Evolutionary conservation across 148 eudicot species (phyloP).

Genomic region (Chenopodium berlandieri): DNA sequence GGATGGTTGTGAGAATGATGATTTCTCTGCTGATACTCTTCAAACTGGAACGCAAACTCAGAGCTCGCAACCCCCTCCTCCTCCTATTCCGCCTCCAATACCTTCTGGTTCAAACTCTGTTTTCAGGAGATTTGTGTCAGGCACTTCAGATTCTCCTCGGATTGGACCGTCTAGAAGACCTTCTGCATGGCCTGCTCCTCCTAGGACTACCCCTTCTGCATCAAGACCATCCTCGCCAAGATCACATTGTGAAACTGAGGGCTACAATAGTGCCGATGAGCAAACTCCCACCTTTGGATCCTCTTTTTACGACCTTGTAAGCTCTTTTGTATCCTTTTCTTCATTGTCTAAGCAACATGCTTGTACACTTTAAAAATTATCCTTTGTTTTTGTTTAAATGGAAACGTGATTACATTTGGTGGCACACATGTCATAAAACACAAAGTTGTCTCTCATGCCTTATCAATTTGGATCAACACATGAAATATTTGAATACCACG

Average conservation of each 20-base stretch:
- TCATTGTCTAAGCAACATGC: not conserved
- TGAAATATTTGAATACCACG: too few relatives aligned
- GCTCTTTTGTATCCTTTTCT: conserved; percentile 27
- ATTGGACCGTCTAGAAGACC: conserved; percentile 77
- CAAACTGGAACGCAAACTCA: conserved; percentile 34
- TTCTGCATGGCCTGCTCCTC: conserved; percentile 58
- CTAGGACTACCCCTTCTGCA: conserved; percentile 75
- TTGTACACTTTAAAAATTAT: too few relatives aligned
- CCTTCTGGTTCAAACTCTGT: conserved; percentile 49
- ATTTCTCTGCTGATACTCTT: conserved; percentile 28
- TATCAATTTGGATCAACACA: too few relatives aligned
- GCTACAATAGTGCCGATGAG: conserved; percentile 98
- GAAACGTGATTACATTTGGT: not conserved
- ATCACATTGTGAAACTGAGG: conserved; percentile 83
- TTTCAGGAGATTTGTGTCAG: conserved; percentile 43
- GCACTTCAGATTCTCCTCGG: conserved; percentile 52
- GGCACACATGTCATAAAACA: not conserved
- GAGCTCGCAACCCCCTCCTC: conserved; percentile 77
- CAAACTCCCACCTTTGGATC: conserved; percentile 67
- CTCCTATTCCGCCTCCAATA: conserved; percentile 90
- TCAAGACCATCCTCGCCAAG: conserved; percentile 93
- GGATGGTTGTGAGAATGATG: conserved; percentile 34
- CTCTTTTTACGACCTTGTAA: conserved; percentile 72
- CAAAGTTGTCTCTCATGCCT: not conserved
- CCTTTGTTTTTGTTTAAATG: not conserved